These are phyloP conservation scores for Rhodamnia rubescens DNA, from an alignment of 345 rosid species.

Conservation along the genomic window DNA sequence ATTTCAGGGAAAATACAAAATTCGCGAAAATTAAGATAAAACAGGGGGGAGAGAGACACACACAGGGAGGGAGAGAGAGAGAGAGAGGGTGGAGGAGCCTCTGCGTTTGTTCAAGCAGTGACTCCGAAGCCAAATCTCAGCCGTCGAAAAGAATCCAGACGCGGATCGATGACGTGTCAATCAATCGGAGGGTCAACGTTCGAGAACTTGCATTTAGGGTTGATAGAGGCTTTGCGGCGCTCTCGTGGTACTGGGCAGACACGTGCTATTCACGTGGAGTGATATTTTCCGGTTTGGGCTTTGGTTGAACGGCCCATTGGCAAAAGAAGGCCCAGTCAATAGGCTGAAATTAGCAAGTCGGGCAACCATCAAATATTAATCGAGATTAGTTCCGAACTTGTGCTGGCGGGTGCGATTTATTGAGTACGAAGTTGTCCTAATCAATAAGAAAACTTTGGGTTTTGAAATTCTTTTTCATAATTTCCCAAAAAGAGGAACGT, in stretches of 20 bases:
- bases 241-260: neutral
- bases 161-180: conserved; percentile 13
- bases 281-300: neutral
- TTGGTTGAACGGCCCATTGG: neutral
- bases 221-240: neutral
- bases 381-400: neutral
- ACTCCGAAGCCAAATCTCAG: neutral
- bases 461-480: rapidly evolving
- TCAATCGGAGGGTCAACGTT: conserved; percentile 5
- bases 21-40: neutral
- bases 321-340: no score
- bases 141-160: conserved; percentile 1
- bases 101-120: conserved; percentile 1
- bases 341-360: neutral
- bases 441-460: neutral
- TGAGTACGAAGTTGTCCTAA: neutral
- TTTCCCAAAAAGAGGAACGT: neutral
- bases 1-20: neutral
- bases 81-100: neutral
- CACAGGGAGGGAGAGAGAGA: neutral
- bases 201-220: neutral
- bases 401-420: neutral
- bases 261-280: neutral
- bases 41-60: neutral
- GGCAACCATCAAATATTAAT: neutral